Evolutionary conservation across 2,329 filamentous ascomycete species (phyloP).

Genomic region (Beauveria bassiana): DNA sequence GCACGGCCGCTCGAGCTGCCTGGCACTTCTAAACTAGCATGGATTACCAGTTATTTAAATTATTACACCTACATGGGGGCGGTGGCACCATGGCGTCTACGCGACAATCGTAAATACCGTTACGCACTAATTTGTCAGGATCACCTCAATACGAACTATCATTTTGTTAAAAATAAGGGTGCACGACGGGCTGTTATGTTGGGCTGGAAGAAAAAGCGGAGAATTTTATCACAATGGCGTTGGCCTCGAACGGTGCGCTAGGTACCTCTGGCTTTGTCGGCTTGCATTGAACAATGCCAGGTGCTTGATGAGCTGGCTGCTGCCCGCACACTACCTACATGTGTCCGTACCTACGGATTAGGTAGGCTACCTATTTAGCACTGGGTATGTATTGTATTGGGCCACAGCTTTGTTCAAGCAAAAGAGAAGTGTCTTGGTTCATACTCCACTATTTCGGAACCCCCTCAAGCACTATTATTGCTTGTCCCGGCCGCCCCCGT

Average conservation of each 20-base stretch:
- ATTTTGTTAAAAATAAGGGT: background rate
- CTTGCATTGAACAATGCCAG: background rate
- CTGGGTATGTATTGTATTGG: too few species aligned
- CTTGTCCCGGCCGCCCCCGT: background rate
- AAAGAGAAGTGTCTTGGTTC: background rate
- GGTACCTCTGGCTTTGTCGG: background rate
- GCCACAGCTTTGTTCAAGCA: background rate
- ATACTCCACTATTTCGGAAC: conserved; percentile 1
- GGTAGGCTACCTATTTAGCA: too few species aligned
- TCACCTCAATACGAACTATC: background rate
- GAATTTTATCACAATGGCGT: background rate
- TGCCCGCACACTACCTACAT: background rate
- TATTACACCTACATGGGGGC: background rate
- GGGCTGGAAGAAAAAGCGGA: conserved; percentile 1
- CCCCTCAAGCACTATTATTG: background rate
- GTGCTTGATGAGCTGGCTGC: conserved; percentile 5
- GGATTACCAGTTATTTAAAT: too few species aligned
- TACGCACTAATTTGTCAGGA: too few species aligned
- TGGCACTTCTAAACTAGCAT: background rate
- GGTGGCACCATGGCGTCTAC: background rate
- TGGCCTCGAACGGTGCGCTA: too few species aligned
- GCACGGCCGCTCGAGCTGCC: conserved; percentile 6
- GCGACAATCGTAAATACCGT: background rate
- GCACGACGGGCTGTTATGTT: background rate
- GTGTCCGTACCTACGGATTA: too few species aligned